Conservation (phyloP, 2,329 filamentous ascomycete genomes). For the Pestalotiopsis sp. region DNA sequence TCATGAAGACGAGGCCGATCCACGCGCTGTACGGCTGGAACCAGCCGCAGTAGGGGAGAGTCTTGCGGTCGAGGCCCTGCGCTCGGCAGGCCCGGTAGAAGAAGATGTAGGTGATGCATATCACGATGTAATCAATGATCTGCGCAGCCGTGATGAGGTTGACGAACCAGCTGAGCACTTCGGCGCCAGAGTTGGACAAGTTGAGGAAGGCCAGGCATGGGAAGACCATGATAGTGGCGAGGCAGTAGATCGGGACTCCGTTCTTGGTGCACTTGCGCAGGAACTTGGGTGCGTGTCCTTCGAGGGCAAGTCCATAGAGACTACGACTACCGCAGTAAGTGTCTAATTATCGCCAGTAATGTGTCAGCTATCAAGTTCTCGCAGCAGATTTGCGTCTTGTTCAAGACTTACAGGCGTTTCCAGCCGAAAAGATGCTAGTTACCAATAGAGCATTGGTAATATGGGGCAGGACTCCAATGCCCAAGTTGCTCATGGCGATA, state of each 20-base stretch:
- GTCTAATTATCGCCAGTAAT: not conserved
- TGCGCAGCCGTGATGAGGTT: constrained; percentile 40
- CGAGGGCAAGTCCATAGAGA: constrained; percentile 56
- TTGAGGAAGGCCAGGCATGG: constrained; percentile 63
- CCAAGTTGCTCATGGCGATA: constrained; percentile 55
- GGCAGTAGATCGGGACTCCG: constrained; percentile 64
- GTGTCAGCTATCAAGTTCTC: not conserved
- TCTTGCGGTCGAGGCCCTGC: constrained; percentile 69
- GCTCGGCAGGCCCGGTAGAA: constrained; percentile 71
- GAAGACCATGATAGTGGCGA: constrained; percentile 57
- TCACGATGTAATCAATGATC: constrained; percentile 66
- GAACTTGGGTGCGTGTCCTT: constrained; percentile 52
- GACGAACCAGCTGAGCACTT: constrained; percentile 32
- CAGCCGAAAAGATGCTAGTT: constrained; percentile 57
- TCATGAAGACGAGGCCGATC: constrained; percentile 44
- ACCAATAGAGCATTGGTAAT: constrained; percentile 63
- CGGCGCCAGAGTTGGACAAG: constrained; percentile 26
- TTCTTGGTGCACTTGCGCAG: constrained; percentile 51
- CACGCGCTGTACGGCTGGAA: constrained; percentile 69
- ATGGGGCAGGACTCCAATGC: constrained; percentile 52
- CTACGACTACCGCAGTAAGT: constrained; percentile 36
- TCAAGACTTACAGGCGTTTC: constrained; percentile 60
- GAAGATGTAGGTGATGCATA: constrained; percentile 71
- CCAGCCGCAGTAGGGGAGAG: constrained; percentile 68
- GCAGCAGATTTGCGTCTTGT: constrained; percentile 36